A percentile compares a stretch with the other conserved stretches of the same genome.
These are phyloP conservation scores for Paspalum vaginatum DNA, from an alignment of 176 grass and related monocot species.

Conservation along the genomic window DNA sequence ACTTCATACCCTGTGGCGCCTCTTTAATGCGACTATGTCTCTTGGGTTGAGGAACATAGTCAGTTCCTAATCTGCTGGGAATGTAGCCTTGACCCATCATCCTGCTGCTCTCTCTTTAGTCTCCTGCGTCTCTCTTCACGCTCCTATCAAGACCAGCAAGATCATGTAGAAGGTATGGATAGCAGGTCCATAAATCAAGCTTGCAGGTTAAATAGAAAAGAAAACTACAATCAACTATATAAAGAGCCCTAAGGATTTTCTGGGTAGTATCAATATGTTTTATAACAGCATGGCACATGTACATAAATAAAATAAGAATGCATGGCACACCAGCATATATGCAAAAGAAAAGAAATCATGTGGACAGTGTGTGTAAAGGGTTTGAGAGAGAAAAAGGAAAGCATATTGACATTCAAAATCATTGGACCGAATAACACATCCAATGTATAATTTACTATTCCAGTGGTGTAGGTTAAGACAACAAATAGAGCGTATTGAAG, in stretches of 20 bases:
- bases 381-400: neutral
- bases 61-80: constrained; percentile 60
- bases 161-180: neutral
- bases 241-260: neutral
- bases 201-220: neutral
- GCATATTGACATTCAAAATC: neutral
- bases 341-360: neutral
- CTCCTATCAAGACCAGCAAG: constrained; percentile 56
- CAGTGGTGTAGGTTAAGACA: neutral
- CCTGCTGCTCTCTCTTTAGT: constrained; percentile 67
- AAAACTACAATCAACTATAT: neutral
- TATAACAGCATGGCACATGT: constrained; percentile 8
- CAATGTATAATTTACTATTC: neutral
- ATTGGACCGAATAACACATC: neutral
- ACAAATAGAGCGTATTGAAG: neutral
- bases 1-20: constrained; percentile 72
- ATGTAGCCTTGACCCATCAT: constrained; percentile 62
- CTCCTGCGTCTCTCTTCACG: constrained; percentile 82
- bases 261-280: neutral
- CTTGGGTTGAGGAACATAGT: constrained; percentile 66
- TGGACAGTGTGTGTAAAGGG: too few relatives aligned
- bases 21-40: constrained; percentile 71
- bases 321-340: neutral
- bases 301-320: neutral
- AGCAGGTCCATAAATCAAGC: neutral